Base-by-base conservation (phyloP, 768 basidiomycete genomes). In the Boletus tylopilopsis region DNA sequence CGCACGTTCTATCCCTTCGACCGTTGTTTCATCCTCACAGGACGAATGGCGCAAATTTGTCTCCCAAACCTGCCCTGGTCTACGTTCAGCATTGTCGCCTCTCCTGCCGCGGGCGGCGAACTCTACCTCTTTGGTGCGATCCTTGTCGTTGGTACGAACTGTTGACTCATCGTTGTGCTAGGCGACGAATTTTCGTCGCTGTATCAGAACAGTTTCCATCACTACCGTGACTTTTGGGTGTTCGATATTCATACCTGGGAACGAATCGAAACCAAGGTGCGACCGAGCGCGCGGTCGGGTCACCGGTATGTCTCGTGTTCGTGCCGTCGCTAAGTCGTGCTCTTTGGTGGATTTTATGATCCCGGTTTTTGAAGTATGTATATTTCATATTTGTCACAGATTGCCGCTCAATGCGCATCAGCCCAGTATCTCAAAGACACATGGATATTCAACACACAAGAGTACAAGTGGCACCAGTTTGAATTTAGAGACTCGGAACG, bases 1-100 rank as follows among this genome's bases (percentile, higher is more conserved):
- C 27, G 4, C 27, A 27, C 11, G 27, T 6, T 27, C 27, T 27
- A 27, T 27, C 27, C 27, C 27, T 27, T 27, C 27, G 8, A 27
- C 8, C 27, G 27, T 27, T 11, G 11, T 27, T 27, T 27, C 27
- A 27, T 27, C 27, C 27, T 27, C 42, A 8, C 29, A 87, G 82
- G 84, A 94, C 60, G 93, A 95, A 74, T 94, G 93, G 93, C 77
- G 87, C 9, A 82, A 81, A 58, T 94, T 90, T 55, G 76, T 91
- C 23, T 90, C 88, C 0, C 85, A 82, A 12, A 90, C 85, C 0
- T 89, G 87, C 56, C 94, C 94, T 0, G 89, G 90, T 3, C 93
- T 94, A 3, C 77, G 93, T 35, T 89, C 86, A 8, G 93, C 10
- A 81, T 90, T 5, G 86, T 84, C 21, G 79, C 81, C 0, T 80